Base-by-base conservation (phyloP, 2,329 filamentous ascomycete species). In the Fusarium praegraminearum region DNA sequence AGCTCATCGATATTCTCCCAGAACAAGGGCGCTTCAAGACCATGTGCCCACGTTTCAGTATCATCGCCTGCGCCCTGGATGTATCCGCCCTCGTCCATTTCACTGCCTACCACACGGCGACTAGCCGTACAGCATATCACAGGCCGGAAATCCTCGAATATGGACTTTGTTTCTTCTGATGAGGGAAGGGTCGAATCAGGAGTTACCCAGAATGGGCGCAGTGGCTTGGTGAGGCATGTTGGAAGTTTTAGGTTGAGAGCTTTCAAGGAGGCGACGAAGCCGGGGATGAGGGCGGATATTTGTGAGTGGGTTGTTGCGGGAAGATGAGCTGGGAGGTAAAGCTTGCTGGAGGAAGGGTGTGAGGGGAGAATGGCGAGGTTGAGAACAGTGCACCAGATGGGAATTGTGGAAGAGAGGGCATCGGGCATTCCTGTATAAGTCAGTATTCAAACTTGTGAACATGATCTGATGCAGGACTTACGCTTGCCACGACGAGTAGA, bases 21-120 rank as follows among this genome's bases (percentile, higher is more conserved):
- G 80, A 97, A 99, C 1, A 95, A 68, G 1, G 82, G 78, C 0
- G 95, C 89, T 1, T 92, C 96, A 18, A 98, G 85, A 0, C 93
- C 93, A 55, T 87, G 82, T 2, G 94, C 91, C 96, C 96, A 99
- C 72, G 93, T 93, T 83, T 99, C 96, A 15, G 92, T 93, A 78
- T 99, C 96, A 78, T 99, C 96, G 3, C 92, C 96, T 1, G 95
- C 95, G 52, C 96, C 96, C 80, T 98, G 96, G 62, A 99, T 91
- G 76, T 99, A 99, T 6, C 80, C 77, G 0, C 86, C 88, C 24
- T 90, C 91, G 3, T 83, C 83, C 32, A 77, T 75, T 77, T 95
- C 93, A 5, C 87, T 89, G 15, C 89, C 91, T 3, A 82, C 81
- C 1, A 94, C 89, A 18, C 91, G 86, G 33, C 90, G 86, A 2